Base-by-base conservation (phyloP, 805 yeast genomes). In the Saccharomyces jurei region DNA sequence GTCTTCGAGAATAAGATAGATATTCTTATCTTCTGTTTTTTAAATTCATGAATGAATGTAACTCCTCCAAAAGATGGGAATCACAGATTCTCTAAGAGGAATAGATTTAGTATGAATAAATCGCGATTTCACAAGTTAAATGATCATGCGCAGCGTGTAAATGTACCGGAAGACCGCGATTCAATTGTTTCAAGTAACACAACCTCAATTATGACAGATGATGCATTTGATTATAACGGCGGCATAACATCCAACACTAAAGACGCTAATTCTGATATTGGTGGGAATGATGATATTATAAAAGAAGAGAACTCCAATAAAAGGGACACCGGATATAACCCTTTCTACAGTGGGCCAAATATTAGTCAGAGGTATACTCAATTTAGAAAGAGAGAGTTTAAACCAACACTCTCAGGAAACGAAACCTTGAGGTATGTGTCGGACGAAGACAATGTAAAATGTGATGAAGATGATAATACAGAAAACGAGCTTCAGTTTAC, bases 401-500 rank as follows among this genome's bases (percentile, higher is more conserved):
- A 36, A 36, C 44, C 44, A 17, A 36, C 44, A 11, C 13, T 36
- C 17, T 22, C 44, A 36, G 25, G 17, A 17, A 36, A 36, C 13
- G 25, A 36, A 36, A 17, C 11, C 44, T 25, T 6, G 25, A 6
- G 25, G 44, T 6, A 6, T 2, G 3, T 2, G 8, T 21, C 25
- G 44, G 22, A 36, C 58, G 52, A 48, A 49, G 48, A 52, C 48
- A 13, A 48, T 11, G 41, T 27, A n/a, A 50, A 47, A 17, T 51
- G 47, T 36, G 59, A 54, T 25, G 57, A 50, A 17, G 54, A 55
- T 6, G 60, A 65, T 1, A 61, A 65, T 36, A 54, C 60, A 51
- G 60, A 60, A 44, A 74, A 71, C 46, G 74, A 70, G 17, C 65
- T 74, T 54, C 61, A 63, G 32, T 61, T 62, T 32, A 63, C 66